Conservation (phyloP, 352 stramenopile species). For the Thalassiosira livingstoniorum region DNA sequence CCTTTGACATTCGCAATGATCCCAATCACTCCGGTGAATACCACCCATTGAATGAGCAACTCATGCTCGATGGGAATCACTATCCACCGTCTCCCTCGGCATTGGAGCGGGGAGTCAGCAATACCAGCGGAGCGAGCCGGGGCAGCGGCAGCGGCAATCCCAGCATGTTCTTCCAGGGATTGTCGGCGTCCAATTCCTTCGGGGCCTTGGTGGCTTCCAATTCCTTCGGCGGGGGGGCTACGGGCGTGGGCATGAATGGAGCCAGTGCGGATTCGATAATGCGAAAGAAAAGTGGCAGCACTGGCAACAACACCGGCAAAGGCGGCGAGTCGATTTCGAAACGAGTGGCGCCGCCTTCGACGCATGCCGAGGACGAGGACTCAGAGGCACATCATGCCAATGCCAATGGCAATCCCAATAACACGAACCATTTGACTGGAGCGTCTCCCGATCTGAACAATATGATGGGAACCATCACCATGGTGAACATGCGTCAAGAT, state of each 20-base stretch:
- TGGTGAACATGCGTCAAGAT: constrained; percentile 20
- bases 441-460: not conserved
- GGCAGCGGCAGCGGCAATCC: too few relatives aligned
- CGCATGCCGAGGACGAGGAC: too few relatives aligned
- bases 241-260: not conserved
- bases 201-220: not conserved
- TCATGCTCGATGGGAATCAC: too few relatives aligned
- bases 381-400: too few relatives aligned
- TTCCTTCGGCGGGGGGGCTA: too few relatives aligned
- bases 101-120: too few relatives aligned
- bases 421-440: too few relatives aligned
- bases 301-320: too few relatives aligned
- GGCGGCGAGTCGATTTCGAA: too few relatives aligned
- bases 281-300: not conserved
- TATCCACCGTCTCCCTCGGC: not conserved
- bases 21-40: not conserved
- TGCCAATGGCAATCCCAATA: not conserved
- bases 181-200: constrained; percentile 7
- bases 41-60: constrained; percentile 1
- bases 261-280: not conserved
- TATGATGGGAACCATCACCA: not conserved
- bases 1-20: not conserved
- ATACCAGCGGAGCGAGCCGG: not conserved
- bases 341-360: too few relatives aligned
- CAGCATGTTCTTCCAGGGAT: too few relatives aligned